Evolutionary conservation across 441 rosid species (phyloP), one percentile per base, ranked within the genome.

Genomic region (Gossypium trilobum): DNA sequence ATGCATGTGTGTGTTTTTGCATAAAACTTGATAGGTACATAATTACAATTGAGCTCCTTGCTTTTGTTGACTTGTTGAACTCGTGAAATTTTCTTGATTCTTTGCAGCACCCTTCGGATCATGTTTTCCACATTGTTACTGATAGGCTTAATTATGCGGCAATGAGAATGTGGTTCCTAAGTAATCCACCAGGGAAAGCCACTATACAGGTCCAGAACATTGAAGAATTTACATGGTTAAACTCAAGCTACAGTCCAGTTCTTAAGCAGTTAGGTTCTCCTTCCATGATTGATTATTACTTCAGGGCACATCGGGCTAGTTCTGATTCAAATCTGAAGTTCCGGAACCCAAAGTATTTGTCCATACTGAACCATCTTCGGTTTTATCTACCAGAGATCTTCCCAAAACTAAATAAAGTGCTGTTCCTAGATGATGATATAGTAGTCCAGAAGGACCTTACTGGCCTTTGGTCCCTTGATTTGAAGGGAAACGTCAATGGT

Each of bases 341-440:
- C 74, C 84, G 99, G 78, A 94, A 92, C 80, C 97, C 97, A 42
- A 94, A 94, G 78, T 94, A 94, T 83, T 79, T 94, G 72, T 92
- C 97, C 23, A 94, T 94, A 77, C 80, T 94, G 81, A 94, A 94
- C 81, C 99, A 92, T 80, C 93, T 94, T 36, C 97, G 99, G 27
- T 94, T 94, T 78, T 94, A 94, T 85, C 89, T 94, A 67, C 97
- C 97, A 10, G 94, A 94, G 88, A 84, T 92, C 82, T 94, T 90
- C 79, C 99, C 99, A 0, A 91, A 87, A 84, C 93, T 94, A 68
- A 82, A 82, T 83, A 94, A 88, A 78, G 92, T 94, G 78, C 77
- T 95, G 73, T 95, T 95, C 86, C 79, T 95, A 74, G 99, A 95
- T 77, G 99, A 95, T 75, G 99, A 95, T 77, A 81, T 92, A 81